Evolutionary conservation across 176 grass and related monocot genomes (phyloP).

Genomic region (Oryza glumipatula): DNA sequence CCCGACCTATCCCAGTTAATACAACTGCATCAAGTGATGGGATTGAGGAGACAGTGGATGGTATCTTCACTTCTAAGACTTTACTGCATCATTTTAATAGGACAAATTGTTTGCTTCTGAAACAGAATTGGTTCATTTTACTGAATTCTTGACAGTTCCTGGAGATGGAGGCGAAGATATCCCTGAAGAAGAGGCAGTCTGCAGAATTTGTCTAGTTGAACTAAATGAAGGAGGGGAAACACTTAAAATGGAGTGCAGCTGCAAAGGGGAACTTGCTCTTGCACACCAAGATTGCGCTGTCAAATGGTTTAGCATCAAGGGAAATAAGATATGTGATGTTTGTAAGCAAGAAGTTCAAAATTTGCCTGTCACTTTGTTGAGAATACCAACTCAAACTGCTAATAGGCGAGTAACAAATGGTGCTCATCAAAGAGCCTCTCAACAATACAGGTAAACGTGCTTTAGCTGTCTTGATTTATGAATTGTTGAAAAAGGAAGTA

Average conservation of each 20-base stretch:
- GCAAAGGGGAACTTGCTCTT: constrained; percentile 98
- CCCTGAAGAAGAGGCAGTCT: constrained; percentile 97
- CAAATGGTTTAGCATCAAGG: constrained; percentile 99
- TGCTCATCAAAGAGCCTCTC: constrained; percentile 63
- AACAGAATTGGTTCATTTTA: constrained; percentile 37
- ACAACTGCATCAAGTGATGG: constrained; percentile 38
- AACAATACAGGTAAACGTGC: constrained; percentile 69
- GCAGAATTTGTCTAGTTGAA: constrained; percentile 93
- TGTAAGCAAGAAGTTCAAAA: constrained; percentile 93
- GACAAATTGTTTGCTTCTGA: constrained; percentile 10
- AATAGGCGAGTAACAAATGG: constrained; percentile 61
- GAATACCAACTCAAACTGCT: constrained; percentile 75
- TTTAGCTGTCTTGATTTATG: neutral
- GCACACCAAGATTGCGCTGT: constrained; percentile 97
- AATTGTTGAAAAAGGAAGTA: neutral
- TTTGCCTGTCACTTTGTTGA: constrained; percentile 90
- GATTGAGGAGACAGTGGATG: constrained; percentile 70
- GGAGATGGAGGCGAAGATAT: constrained; percentile 91
- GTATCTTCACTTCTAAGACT: constrained; percentile 44
- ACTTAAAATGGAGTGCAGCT: constrained; percentile 99
- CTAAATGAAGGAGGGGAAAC: constrained; percentile 97
- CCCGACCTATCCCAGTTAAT: constrained; percentile 55
- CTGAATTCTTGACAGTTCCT: constrained; percentile 43
- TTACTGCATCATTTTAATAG: constrained; percentile 18
- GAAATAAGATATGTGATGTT: constrained; percentile 97